Evolutionary conservation across 306 rosid species (phyloP).

Genomic region (Trichosanthes truncata): DNA sequence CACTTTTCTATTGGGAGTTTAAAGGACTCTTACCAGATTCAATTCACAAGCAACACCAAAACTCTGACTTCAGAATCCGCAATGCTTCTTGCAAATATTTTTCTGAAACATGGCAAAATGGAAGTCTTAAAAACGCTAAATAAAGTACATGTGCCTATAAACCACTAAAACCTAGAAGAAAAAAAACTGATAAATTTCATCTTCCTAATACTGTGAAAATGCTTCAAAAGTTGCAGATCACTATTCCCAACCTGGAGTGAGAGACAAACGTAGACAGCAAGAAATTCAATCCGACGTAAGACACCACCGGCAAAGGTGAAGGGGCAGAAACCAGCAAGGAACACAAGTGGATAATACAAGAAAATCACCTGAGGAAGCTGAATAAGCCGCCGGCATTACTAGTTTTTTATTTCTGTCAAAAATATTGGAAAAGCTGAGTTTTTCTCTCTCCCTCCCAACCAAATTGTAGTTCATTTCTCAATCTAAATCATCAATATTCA

Average conservation of each 20-base stretch:
- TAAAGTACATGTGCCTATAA: not conserved
- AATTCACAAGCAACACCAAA: not conserved
- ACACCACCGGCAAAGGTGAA: not conserved
- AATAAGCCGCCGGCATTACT: not conserved
- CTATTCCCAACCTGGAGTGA: not conserved
- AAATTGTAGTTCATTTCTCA: not conserved
- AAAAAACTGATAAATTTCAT: not conserved
- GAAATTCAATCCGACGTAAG: not conserved
- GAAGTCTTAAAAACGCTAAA: not conserved
- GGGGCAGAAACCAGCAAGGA: not conserved
- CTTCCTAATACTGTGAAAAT: not conserved
- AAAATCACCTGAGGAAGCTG: not conserved
- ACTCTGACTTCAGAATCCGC: constrained; percentile 40
- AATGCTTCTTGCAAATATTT: constrained; percentile 62
- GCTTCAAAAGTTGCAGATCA: not conserved
- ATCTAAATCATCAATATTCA: not conserved
- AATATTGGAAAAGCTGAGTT: too few relatives aligned
- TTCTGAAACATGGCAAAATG: constrained; percentile 26
- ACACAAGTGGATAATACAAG: not conserved
- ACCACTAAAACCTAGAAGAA: not conserved
- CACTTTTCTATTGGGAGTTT: not conserved
- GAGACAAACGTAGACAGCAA: not conserved
- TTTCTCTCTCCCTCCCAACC: too few relatives aligned
- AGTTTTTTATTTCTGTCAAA: not conserved
- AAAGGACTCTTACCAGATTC: not conserved